A percentile compares a stretch with the other conserved stretches of the same genome.
phyloP scores from a whole-genome alignment of 208 protist species.

The Trypanosoma rangeli region DNA sequence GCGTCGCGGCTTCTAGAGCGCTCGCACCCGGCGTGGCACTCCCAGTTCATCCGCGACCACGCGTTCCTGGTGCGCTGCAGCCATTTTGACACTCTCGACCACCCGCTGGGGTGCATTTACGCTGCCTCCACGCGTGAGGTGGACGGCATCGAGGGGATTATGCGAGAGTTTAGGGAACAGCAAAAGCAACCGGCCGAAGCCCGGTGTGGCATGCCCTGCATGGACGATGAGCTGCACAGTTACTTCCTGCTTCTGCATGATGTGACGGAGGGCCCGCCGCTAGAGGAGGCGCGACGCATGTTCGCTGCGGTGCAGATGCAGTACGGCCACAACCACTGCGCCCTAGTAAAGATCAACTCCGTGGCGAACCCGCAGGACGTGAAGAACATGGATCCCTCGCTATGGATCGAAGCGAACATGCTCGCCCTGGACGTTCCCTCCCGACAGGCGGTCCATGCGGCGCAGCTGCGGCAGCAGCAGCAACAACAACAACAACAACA shows the following conservation, averaged over 20 bases:
- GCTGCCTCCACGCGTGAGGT: slow-evolving; percentile 53
- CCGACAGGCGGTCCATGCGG: slow-evolving; percentile 15
- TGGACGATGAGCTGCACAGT: slow-evolving; percentile 71
- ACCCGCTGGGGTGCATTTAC: slow-evolving; percentile 73
- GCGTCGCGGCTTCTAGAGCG: slow-evolving; percentile 59
- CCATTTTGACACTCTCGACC: slow-evolving; percentile 76
- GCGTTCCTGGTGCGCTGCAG: slow-evolving; percentile 64
- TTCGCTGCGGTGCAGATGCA: slow-evolving; percentile 47
- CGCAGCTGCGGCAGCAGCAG: slow-evolving; percentile 14
- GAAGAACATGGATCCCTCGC: slow-evolving; percentile 59
- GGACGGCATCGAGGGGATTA: slow-evolving; percentile 54
- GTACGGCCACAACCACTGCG: slow-evolving; percentile 47
- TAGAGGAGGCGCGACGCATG: slow-evolving; percentile 43
- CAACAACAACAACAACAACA: slow-evolving; percentile 11
- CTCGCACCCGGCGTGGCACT: slow-evolving; percentile 57
- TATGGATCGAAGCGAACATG: slow-evolving; percentile 73
- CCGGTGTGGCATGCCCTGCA: slow-evolving; percentile 45
- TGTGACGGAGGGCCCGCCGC: slow-evolving; percentile 37
- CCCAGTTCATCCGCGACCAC: slow-evolving; percentile 49
- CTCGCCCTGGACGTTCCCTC: slow-evolving; percentile 67
- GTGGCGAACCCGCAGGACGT: slow-evolving; percentile 43
- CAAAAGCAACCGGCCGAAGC: slow-evolving; percentile 35
- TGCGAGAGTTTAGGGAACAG: slow-evolving; percentile 49
- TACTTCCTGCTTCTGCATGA: slow-evolving; percentile 83
- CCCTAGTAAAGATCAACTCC: slow-evolving; percentile 71